Conservation (phyloP, 2,329 filamentous ascomycete species). For the Fusarium annulatum region DNA sequence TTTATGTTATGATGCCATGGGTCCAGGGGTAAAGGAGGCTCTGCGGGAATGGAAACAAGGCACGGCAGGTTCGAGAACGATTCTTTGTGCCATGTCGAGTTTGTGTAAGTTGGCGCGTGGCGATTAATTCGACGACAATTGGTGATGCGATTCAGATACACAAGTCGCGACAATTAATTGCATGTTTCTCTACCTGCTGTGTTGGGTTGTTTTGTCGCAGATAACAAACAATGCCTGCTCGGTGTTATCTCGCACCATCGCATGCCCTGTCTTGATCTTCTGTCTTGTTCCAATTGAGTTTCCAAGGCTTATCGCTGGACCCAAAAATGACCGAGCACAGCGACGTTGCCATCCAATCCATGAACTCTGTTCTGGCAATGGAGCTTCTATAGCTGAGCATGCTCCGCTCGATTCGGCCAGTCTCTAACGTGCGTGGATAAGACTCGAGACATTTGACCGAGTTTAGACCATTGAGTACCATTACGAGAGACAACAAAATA, state of each 20-base stretch:
- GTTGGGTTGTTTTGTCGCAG: not conserved
- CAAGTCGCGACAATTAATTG: not conserved
- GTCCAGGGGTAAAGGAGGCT: conserved; percentile 27
- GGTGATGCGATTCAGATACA: not conserved
- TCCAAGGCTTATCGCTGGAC: conserved; percentile 22
- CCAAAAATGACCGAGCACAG: conserved; percentile 21
- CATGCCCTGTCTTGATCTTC: conserved; percentile 10
- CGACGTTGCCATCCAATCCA: conserved; percentile 2
- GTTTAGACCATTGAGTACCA: conserved; percentile 21
- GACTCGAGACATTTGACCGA: conserved; percentile 23
- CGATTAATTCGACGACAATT: not conserved
- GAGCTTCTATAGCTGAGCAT: conserved; percentile 2
- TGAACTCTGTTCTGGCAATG: conserved; percentile 6
- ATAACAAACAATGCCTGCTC: conserved; percentile 2
- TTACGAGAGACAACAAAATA: conserved; percentile 1
- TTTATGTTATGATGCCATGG: not conserved
- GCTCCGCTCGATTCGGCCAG: conserved; percentile 24
- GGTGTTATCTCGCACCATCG: conserved; percentile 21
- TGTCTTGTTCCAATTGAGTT: conserved; percentile 22
- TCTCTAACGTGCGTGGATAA: conserved; percentile 25
- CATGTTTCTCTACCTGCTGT: not conserved
- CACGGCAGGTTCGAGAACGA: not conserved
- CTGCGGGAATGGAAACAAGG: conserved; percentile 15
- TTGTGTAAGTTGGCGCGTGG: not conserved
- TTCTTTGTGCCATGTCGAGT: not conserved